Conservation (phyloP, 768 basidiomycete genomes). For the Termitomyces titanicus region DNA sequence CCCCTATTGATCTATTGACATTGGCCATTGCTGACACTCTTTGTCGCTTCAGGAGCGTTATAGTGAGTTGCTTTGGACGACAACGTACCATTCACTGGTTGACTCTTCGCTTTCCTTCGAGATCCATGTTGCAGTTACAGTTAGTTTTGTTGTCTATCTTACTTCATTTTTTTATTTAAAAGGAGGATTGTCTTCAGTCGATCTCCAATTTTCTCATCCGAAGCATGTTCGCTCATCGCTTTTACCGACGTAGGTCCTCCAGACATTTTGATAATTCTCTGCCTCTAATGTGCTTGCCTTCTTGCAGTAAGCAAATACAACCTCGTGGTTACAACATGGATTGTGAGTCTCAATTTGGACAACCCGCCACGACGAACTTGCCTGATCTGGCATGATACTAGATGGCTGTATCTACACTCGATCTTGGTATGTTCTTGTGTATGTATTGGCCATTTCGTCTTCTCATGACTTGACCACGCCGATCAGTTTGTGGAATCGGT, state of each 20-base stretch:
- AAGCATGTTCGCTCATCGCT: constrained; percentile 47
- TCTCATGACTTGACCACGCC: constrained; percentile 1
- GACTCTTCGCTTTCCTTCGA: constrained; percentile 15
- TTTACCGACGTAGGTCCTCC: constrained; percentile 43
- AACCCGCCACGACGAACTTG: background rate
- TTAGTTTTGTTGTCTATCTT: constrained; percentile 22
- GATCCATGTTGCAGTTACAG: constrained; percentile 55
- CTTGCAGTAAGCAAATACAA: constrained; percentile 43
- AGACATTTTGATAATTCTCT: background rate
- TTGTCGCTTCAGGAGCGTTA: constrained; percentile 38
- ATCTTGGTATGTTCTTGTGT: constrained; percentile 36
- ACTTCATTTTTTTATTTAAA: background rate
- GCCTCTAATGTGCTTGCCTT: background rate
- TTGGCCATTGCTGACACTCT: background rate
- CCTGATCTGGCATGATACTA: constrained; percentile 7
- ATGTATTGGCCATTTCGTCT: background rate
- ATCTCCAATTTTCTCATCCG: constrained; percentile 47
- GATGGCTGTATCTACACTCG: constrained; percentile 36
- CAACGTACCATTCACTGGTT: background rate
- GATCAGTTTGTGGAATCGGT: constrained; percentile 35
- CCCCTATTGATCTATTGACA: background rate
- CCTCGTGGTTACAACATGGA: constrained; percentile 34
- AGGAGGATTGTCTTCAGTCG: constrained; percentile 28
- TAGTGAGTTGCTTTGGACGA: constrained; percentile 31
- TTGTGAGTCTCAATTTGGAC: constrained; percentile 34